Evolutionary conservation across 441 rosid species (phyloP).

Genomic region (Euphorbia schlechtendalii): DNA sequence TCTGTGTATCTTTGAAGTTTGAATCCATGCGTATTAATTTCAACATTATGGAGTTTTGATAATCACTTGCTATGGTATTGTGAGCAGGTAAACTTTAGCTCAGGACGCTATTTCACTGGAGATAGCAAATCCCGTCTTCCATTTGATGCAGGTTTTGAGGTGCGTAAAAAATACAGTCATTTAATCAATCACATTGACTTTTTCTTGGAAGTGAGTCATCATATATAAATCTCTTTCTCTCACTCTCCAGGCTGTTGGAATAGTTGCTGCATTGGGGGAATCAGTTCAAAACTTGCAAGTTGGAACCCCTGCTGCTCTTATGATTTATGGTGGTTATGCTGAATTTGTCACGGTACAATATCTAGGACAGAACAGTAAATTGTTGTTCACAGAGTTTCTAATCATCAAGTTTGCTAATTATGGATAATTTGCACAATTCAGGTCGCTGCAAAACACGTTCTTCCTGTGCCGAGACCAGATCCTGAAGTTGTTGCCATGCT

Average conservation of each 20-base stretch:
- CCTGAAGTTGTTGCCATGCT: slow-evolving; percentile 99
- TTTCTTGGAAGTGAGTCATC: neutral
- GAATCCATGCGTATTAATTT: no score
- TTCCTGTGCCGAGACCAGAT: slow-evolving; percentile 89
- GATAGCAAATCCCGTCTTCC: slow-evolving; percentile 57
- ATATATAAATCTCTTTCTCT: no score
- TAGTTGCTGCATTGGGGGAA: slow-evolving; percentile 83
- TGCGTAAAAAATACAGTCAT: slow-evolving; percentile 19
- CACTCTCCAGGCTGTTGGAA: slow-evolving; percentile 69
- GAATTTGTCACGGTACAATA: slow-evolving; percentile 57
- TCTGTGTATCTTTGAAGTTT: neutral
- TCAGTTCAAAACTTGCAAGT: slow-evolving; percentile 64
- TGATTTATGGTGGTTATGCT: slow-evolving; percentile 87
- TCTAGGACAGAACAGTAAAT: neutral
- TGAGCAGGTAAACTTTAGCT: slow-evolving; percentile 88
- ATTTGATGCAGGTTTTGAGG: slow-evolving; percentile 98
- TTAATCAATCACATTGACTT: slow-evolving; percentile 15
- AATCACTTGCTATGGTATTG: no score
- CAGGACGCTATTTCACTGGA: slow-evolving; percentile 83
- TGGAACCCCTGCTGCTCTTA: slow-evolving; percentile 94
- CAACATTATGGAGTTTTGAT: no score
- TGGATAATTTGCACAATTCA: slow-evolving; percentile 22
- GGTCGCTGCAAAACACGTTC: slow-evolving; percentile 76
- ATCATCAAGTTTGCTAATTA: slow-evolving; percentile 11
- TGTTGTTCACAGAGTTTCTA: neutral